Conservation (phyloP, 257 asterid species). For the Salvia rosmarinus region DNA sequence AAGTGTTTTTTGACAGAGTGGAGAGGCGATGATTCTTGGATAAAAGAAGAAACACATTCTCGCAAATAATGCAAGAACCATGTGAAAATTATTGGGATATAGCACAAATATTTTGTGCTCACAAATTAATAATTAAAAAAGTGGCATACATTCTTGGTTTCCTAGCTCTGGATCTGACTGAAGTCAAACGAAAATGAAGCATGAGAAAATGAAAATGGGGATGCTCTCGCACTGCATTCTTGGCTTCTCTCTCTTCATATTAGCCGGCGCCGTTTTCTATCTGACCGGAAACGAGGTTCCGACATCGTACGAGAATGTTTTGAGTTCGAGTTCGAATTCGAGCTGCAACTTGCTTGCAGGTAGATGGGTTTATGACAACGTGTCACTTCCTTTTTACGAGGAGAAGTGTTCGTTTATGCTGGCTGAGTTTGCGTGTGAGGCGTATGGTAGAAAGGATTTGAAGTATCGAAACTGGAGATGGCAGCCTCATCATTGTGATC, state of each 20-base stretch:
- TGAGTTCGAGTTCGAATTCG: no score
- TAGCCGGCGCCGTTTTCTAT: slow-evolving; percentile 11
- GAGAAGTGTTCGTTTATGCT: slow-evolving; percentile 44
- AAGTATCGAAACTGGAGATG: slow-evolving; percentile 50
- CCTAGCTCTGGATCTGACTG: no score
- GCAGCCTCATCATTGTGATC: slow-evolving; percentile 53
- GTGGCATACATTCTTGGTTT: no score
- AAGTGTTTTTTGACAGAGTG: no score
- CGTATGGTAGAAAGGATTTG: slow-evolving; percentile 43
- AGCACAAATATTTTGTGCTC: no score
- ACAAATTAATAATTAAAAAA: no score
- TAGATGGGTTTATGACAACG: slow-evolving; percentile 40
- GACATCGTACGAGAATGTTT: background rate
- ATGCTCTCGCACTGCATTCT: background rate
- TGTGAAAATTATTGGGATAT: no score
- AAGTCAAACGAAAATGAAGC: no score
- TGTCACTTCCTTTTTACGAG: slow-evolving; percentile 46
- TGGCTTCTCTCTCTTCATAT: background rate
- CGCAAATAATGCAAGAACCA: no score
- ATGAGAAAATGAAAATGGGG: no score
- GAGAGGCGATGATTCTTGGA: no score
- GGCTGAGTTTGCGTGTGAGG: slow-evolving; percentile 43
- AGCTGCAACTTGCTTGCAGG: slow-evolving; percentile 35
- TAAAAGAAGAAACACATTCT: no score
- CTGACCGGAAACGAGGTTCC: background rate